These are phyloP conservation scores for Leucocoprinus leucothites DNA, from an alignment of 768 basidiomycete species.

Conservation along the genomic window DNA sequence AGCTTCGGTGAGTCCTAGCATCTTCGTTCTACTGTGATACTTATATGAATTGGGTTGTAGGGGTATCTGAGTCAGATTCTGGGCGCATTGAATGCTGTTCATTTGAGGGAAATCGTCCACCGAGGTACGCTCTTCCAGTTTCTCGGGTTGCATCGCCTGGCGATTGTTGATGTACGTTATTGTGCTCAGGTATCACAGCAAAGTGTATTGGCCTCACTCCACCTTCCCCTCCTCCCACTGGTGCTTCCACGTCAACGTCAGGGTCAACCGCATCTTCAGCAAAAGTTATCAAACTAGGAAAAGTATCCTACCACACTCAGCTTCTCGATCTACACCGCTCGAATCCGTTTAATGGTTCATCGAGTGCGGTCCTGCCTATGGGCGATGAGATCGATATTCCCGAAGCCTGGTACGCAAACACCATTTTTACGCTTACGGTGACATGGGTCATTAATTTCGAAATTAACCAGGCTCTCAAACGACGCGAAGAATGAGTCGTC, in stretches of 20 bases:
- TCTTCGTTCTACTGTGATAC: constrained; percentile 13
- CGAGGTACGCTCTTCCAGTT: constrained; percentile 43
- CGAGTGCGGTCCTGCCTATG: constrained; percentile 23
- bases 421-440: neutral
- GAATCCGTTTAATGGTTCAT: constrained; percentile 65
- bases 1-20: constrained; percentile 32
- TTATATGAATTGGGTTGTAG: constrained; percentile 28
- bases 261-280: constrained; percentile 33
- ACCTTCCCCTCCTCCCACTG: constrained; percentile 27
- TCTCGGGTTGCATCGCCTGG: neutral
- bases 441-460: too few relatives aligned
- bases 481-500: constrained; percentile 79
- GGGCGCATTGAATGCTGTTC: constrained; percentile 64
- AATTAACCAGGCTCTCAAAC: constrained; percentile 62
- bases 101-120: constrained; percentile 65
- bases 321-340: constrained; percentile 82
- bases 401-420: constrained; percentile 39
- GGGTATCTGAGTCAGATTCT: constrained; percentile 77
- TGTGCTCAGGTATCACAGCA: constrained; percentile 47
- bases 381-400: constrained; percentile 37
- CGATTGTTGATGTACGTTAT: neutral
- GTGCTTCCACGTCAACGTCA: constrained; percentile 13
- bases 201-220: constrained; percentile 60
- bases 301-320: constrained; percentile 66
- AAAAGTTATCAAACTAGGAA: constrained; percentile 72